Evolutionary conservation across 2,329 filamentous ascomycete genomes (phyloP).

Genomic region (Nemania sp.): DNA sequence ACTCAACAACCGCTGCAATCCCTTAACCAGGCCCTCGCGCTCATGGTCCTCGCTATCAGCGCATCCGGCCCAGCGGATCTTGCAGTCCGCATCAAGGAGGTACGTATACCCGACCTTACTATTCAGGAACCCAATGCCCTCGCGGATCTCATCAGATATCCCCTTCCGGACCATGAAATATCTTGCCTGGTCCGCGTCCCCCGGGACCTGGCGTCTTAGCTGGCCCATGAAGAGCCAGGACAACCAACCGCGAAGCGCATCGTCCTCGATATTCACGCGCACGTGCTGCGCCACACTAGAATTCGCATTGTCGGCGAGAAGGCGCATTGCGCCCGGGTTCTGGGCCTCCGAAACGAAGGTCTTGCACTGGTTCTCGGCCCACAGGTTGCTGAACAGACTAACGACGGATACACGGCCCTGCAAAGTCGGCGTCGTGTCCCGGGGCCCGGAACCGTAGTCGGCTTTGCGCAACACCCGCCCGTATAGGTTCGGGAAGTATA

Average conservation of each 20-base stretch:
- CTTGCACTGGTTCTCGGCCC: conserved; percentile 80
- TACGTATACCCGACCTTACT: conserved; percentile 93
- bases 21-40: conserved; percentile 66
- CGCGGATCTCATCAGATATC: conserved; percentile 62
- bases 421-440: conserved; percentile 76
- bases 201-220: conserved; percentile 53
- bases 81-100: conserved; percentile 82
- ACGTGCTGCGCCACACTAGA: conserved; percentile 73
- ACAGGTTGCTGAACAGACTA: conserved; percentile 77
- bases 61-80: conserved; percentile 93
- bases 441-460: conserved; percentile 50
- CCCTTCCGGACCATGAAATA: conserved; percentile 66
- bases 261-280: conserved; percentile 88
- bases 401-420: conserved; percentile 76
- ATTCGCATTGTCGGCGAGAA: conserved; percentile 58
- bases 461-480: conserved; percentile 73
- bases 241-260: conserved; percentile 65
- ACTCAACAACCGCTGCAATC: conserved; percentile 63
- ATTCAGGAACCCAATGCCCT: conserved; percentile 75
- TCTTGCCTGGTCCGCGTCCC: conserved; percentile 57
- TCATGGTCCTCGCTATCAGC: conserved; percentile 68
- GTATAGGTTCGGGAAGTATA: conserved; percentile 92
- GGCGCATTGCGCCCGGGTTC: conserved; percentile 70
- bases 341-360: conserved; percentile 67
- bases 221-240: conserved; percentile 59